Conservation (phyloP, 495 filamentous ascomycete genomes). For the Trichoderma parareesei region DNA sequence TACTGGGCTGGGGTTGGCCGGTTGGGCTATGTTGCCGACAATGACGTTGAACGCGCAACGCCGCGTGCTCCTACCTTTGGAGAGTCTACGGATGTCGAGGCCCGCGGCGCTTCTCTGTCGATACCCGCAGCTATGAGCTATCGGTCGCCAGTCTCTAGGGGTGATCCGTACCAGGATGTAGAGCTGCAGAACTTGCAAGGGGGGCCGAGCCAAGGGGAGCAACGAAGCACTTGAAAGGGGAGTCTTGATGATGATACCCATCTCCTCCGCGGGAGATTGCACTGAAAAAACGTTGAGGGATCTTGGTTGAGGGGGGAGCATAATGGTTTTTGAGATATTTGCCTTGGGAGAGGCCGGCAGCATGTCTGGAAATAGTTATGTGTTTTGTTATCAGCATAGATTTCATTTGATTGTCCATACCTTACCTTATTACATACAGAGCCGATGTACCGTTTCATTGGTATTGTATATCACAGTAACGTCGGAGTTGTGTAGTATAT, state of each 20-base stretch:
- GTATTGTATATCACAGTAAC: no score
- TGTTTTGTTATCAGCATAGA: no score
- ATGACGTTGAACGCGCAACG: not conserved
- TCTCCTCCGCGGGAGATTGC: not conserved
- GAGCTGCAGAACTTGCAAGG: not conserved
- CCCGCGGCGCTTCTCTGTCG: not conserved
- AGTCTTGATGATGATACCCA: not conserved
- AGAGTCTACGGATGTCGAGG: not conserved
- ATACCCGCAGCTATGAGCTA: not conserved
- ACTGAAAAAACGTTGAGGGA: not conserved
- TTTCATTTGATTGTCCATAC: not conserved
- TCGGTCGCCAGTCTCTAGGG: not conserved
- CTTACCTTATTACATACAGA: not conserved
- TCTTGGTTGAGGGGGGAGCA: not conserved
- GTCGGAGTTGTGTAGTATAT: no score
- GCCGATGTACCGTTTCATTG: no score
- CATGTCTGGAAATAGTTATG: no score
- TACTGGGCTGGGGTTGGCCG: constrained; percentile 58
- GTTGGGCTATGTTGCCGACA: constrained; percentile 34
- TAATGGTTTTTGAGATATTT: not conserved
- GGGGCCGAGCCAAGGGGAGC: not conserved
- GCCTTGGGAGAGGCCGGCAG: not conserved
- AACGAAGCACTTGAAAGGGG: not conserved
- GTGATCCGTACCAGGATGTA: not conserved
- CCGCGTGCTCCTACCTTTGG: not conserved